Evolutionary conservation across 192 early-diverging fungal species (phyloP).

Genomic region (Backusella morwellensis): DNA sequence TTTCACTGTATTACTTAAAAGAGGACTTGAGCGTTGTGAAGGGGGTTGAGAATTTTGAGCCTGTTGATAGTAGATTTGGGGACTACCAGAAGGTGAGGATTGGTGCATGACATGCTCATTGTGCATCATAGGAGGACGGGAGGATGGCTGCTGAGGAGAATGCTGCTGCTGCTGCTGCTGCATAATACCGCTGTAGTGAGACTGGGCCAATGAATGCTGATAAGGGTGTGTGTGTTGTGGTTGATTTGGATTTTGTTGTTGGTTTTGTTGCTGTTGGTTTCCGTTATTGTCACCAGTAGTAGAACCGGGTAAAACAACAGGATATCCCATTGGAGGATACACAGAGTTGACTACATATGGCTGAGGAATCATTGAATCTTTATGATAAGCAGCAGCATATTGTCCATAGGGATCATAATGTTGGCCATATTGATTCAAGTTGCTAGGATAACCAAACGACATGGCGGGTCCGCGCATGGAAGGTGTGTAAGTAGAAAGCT

Average conservation of each 20-base stretch:
- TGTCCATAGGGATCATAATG: conserved; percentile 11
- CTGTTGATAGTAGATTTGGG: conserved; percentile 15
- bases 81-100: conserved; percentile 6
- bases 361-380: conserved; percentile 15
- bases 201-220: background rate
- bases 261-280: conserved; percentile 11
- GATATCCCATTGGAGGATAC: conserved; percentile 23
- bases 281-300: background rate
- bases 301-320: conserved; percentile 3
- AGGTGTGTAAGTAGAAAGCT: background rate
- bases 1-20: conserved; percentile 2
- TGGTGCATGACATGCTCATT: conserved; percentile 10
- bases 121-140: conserved; percentile 18
- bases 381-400: conserved; percentile 18
- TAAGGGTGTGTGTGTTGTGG: conserved; percentile 11
- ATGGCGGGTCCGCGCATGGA: conserved; percentile 18
- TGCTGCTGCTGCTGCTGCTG: background rate
- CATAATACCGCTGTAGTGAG: background rate
- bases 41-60: conserved; percentile 8
- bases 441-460: conserved; percentile 18
- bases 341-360: conserved; percentile 27
- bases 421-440: conserved; percentile 22
- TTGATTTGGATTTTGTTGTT: conserved; percentile 15
- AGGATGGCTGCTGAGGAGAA: background rate
- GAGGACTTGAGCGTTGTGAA: conserved; percentile 17